Percentiles rank a stretch among this genome's conserved stretches.
phyloP scores from a whole-genome alignment of 1,284 basidiomycete genomes.

The Entoloma clypeatum region DNA sequence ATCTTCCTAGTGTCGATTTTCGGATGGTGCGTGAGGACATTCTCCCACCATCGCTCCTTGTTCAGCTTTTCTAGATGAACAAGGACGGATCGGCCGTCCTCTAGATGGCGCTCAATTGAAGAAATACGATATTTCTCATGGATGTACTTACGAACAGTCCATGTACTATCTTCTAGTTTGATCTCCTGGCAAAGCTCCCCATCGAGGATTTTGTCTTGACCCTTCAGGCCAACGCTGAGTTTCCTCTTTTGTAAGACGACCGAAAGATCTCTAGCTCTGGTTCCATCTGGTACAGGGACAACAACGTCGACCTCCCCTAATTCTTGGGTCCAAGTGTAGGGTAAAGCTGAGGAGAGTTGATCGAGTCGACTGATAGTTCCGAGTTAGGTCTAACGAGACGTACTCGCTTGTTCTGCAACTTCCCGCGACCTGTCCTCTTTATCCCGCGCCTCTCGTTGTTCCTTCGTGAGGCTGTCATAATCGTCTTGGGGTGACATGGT shows the following conservation, averaged over 20 bases:
- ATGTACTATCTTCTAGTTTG: conserved; percentile 95
- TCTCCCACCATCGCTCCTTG: conserved; percentile 95
- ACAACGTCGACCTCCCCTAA: conserved; percentile 83
- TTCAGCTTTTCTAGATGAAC: conserved; percentile 89
- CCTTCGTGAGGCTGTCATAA: conserved; percentile 76
- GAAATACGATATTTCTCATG: conserved; percentile 6
- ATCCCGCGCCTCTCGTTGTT: conserved; percentile 75
- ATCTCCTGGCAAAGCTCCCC: conserved; percentile 95
- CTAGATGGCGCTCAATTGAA: too few species aligned
- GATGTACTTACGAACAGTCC: conserved; percentile 80
- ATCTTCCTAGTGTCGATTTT: conserved; percentile 98
- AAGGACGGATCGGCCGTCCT: conserved; percentile 71
- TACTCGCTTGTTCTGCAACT: conserved; percentile 81
- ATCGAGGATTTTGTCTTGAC: conserved; percentile 77
- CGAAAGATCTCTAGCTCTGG: conserved; percentile 72
- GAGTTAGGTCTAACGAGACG: conserved; percentile 29
- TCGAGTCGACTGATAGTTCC: conserved; percentile 21
- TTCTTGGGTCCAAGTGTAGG: conserved; percentile 92
- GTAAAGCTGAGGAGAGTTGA: conserved; percentile 58
- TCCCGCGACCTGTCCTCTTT: conserved; percentile 68
- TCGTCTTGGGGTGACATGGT: conserved; percentile 47
- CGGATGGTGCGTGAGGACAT: conserved; percentile 91
- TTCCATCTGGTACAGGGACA: conserved; percentile 85
- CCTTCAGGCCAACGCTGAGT: conserved; percentile 84
- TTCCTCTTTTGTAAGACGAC: conserved; percentile 80